Percentiles rank a stretch among this genome's conserved stretches.
Conservation (phyloP, 805 yeast genomes). For the Kuraishia molischiana region DNA sequence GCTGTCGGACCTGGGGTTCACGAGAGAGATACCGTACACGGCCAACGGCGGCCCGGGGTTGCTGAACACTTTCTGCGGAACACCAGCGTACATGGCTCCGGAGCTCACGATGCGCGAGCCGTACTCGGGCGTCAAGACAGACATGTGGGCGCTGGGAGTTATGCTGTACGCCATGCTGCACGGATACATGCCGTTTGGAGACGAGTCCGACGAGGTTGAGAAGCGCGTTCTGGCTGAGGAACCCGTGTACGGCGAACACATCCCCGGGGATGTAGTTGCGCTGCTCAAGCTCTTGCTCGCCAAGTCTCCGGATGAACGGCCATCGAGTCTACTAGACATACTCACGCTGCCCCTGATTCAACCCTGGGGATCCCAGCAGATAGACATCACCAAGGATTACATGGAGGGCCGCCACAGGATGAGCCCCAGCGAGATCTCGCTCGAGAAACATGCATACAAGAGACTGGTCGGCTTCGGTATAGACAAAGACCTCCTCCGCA, state of each 20-base stretch:
- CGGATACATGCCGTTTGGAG: slow-evolving; percentile 89
- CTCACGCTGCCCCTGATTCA: slow-evolving; percentile 40
- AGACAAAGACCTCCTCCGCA: slow-evolving; percentile 48
- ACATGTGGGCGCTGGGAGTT: slow-evolving; percentile 89
- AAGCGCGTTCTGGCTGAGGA: slow-evolving; percentile 51
- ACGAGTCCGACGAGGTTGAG: slow-evolving; percentile 63
- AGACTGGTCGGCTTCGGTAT: slow-evolving; percentile 52
- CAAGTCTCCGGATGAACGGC: slow-evolving; percentile 61
- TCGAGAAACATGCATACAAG: slow-evolving; percentile 54
- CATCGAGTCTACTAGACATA: slow-evolving; percentile 38
- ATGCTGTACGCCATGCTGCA: slow-evolving; percentile 75
- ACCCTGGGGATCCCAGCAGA: slow-evolving; percentile 29
- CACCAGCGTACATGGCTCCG: slow-evolving; percentile 95
- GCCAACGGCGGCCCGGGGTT: slow-evolving; percentile 23
- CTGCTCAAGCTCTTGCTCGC: slow-evolving; percentile 45
- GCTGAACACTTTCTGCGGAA: slow-evolving; percentile 84
- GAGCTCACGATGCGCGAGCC: slow-evolving; percentile 63
- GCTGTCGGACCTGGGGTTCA: slow-evolving; percentile 89
- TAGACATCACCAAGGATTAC: slow-evolving; percentile 27
- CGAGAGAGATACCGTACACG: slow-evolving; percentile 50
- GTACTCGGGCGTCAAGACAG: slow-evolving; percentile 74
- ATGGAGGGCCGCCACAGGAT: slow-evolving; percentile 34
- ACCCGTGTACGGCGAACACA: slow-evolving; percentile 44
- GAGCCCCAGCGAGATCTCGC: slow-evolving; percentile 17
- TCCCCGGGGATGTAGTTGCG: slow-evolving; percentile 38